phyloP scores from a whole-genome alignment of 352 stramenopile genomes.

The Phytophthora pinifolia region DNA sequence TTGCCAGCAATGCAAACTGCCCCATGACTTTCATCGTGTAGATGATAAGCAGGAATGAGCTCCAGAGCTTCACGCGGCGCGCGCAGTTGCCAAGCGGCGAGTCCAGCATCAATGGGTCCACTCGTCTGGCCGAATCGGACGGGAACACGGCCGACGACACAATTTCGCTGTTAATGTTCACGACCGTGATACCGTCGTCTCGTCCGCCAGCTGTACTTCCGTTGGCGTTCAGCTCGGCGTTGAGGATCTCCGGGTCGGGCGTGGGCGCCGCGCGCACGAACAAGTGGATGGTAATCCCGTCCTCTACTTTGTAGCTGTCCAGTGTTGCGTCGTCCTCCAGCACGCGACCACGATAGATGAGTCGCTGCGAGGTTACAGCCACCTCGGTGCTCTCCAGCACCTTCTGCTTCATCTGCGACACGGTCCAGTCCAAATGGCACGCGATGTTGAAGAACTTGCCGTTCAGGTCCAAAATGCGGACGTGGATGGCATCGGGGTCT shows the following conservation, averaged over 20 bases:
- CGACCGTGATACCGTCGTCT: constrained; percentile 60
- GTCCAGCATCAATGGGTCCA: constrained; percentile 88
- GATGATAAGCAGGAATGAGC: constrained; percentile 86
- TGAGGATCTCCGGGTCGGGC: constrained; percentile 60
- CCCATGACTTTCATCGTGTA: constrained; percentile 91
- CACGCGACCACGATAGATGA: constrained; percentile 92
- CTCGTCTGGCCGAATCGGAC: constrained; percentile 73
- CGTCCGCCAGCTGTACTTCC: constrained; percentile 26
- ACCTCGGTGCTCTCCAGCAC: constrained; percentile 78
- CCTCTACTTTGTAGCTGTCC: constrained; percentile 87
- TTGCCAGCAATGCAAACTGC: constrained; percentile 80
- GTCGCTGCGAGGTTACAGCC: constrained; percentile 66
- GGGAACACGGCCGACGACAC: constrained; percentile 86
- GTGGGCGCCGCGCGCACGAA: constrained; percentile 78
- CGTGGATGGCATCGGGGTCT: constrained; percentile 43
- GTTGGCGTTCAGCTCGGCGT: constrained; percentile 35
- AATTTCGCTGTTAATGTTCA: constrained; percentile 81
- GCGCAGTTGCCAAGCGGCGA: constrained; percentile 80
- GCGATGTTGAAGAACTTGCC: constrained; percentile 84
- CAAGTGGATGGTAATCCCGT: constrained; percentile 91
- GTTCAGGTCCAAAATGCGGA: constrained; percentile 84
- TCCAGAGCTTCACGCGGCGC: constrained; percentile 86
- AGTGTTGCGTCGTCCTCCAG: constrained; percentile 81
- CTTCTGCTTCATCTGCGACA: constrained; percentile 66
- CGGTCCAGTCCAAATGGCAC: constrained; percentile 64